Evolutionary conservation across 2,329 filamentous ascomycete species (phyloP).

Genomic region (Furcasterigmium sp.): DNA sequence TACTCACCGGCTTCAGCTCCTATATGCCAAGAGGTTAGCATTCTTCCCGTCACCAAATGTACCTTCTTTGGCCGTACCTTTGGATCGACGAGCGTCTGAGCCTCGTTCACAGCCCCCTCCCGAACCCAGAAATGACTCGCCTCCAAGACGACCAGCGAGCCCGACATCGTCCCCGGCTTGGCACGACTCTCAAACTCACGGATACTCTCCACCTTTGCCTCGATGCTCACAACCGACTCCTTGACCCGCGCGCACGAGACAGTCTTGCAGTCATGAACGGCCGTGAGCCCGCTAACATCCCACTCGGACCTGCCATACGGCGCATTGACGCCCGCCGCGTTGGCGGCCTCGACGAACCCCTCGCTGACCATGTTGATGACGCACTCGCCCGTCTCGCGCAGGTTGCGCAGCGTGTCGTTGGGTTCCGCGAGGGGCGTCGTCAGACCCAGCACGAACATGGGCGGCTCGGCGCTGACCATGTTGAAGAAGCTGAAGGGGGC

Average conservation of each 20-base stretch:
- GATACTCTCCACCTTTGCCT: conserved; percentile 70
- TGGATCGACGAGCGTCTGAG: conserved; percentile 68
- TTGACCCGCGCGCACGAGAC: conserved; percentile 69
- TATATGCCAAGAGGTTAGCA: conserved; percentile 18
- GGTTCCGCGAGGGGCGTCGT: conserved; percentile 39
- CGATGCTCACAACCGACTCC: conserved; percentile 79
- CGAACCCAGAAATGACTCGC: conserved; percentile 84
- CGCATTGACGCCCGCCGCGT: conserved; percentile 71
- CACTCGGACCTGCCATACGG: conserved; percentile 77
- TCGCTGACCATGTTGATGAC: conserved; percentile 85
- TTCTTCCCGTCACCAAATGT: too few relatives aligned
- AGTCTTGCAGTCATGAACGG: conserved; percentile 26
- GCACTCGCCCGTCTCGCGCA: conserved; percentile 68
- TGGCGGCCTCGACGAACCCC: conserved; percentile 81
- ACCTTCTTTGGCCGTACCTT: too few relatives aligned
- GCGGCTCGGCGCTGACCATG: conserved; percentile 79
- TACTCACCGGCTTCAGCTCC: conserved; percentile 69
- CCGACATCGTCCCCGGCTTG: conserved; percentile 68
- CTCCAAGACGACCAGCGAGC: conserved; percentile 72
- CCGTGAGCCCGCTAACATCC: conserved; percentile 57
- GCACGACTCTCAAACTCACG: conserved; percentile 72
- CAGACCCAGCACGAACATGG: conserved; percentile 65
- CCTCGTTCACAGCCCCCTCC: conserved; percentile 81
- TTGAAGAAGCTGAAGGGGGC: conserved; percentile 87
- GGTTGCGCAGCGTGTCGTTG: conserved; percentile 76